A percentile compares a stretch with the other conserved stretches of the same genome.
phyloP scores from a whole-genome alignment of 768 basidiomycete genomes.

The Naematelia aurantialba region DNA sequence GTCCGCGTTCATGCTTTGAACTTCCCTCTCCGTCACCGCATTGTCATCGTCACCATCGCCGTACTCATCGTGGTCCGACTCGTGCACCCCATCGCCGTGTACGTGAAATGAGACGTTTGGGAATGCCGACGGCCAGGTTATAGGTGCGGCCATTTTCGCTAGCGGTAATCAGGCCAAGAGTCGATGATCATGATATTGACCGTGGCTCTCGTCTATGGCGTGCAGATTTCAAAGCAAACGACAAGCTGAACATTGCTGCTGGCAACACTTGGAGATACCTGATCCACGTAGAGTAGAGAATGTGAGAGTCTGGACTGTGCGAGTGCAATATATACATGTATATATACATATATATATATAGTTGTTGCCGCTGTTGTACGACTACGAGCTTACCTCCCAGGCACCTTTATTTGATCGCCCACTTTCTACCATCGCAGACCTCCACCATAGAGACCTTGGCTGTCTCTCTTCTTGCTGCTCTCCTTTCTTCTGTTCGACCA shows the following conservation, averaged over 20 bases:
- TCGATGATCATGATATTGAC: neutral
- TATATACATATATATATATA: no score
- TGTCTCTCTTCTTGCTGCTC: neutral
- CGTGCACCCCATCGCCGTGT: neutral
- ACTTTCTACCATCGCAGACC: neutral
- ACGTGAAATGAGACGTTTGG: conserved; percentile 3
- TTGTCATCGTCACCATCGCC: neutral
- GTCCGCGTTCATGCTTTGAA: neutral
- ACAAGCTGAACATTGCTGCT: no score
- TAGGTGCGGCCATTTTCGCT: neutral
- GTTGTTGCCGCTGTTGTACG: no score
- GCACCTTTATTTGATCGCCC: neutral
- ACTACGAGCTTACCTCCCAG: neutral
- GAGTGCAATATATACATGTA: no score
- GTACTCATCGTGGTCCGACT: neutral
- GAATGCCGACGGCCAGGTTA: neutral
- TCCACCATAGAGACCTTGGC: neutral
- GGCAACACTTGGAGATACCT: no score
- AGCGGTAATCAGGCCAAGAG: neutral
- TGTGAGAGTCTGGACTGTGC: no score
- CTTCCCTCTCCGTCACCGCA: neutral
- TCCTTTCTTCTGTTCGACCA: neutral
- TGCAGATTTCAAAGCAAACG: no score
- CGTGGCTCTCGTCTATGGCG: no score
- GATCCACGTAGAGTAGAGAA: no score